These are phyloP conservation scores for Fusarium veterinarium DNA, from an alignment of 2,329 filamentous ascomycete genomes.

Conservation along the genomic window DNA sequence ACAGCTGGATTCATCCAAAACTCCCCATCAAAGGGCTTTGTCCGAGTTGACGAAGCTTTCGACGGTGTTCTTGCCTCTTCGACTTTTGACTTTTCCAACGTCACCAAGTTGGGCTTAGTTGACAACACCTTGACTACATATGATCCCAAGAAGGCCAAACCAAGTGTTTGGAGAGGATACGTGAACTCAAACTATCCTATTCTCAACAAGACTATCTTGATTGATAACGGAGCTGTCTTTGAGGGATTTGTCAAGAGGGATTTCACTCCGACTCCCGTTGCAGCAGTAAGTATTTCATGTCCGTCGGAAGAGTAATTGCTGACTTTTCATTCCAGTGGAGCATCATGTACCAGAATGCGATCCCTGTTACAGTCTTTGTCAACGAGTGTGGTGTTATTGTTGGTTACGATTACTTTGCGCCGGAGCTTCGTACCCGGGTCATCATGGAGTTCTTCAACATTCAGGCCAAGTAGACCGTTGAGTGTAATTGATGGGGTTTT, in stretches of 20 bases:
- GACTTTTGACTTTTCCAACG: slow-evolving; percentile 51
- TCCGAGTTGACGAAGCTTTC: slow-evolving; percentile 49
- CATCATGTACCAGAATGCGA: slow-evolving; percentile 50
- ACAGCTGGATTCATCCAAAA: slow-evolving; percentile 51
- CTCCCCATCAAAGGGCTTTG: slow-evolving; percentile 46
- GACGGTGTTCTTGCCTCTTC: slow-evolving; percentile 47
- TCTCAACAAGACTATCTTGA: slow-evolving; percentile 46
- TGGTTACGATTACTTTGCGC: slow-evolving; percentile 53
- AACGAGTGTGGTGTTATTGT: slow-evolving; percentile 49
- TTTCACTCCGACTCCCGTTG: slow-evolving; percentile 36
- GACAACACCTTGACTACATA: slow-evolving; percentile 51
- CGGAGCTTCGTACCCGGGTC: slow-evolving; percentile 43
- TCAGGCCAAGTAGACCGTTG: background rate
- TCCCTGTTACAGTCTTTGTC: slow-evolving; percentile 53
- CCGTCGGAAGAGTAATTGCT: rapidly evolving
- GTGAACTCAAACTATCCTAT: slow-evolving; percentile 54
- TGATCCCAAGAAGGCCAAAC: slow-evolving; percentile 16
- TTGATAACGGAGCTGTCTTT: slow-evolving; percentile 42
- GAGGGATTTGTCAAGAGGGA: slow-evolving; percentile 36
- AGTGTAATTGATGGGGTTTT: background rate
- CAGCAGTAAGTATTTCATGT: slow-evolving; percentile 33
- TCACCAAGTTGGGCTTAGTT: slow-evolving; percentile 50
- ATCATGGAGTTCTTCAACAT: slow-evolving; percentile 49
- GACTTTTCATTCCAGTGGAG: slow-evolving; percentile 46
- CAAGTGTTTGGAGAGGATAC: slow-evolving; percentile 48